Conservation (phyloP, 306 rosid genomes). For the Casuarina glauca region DNA sequence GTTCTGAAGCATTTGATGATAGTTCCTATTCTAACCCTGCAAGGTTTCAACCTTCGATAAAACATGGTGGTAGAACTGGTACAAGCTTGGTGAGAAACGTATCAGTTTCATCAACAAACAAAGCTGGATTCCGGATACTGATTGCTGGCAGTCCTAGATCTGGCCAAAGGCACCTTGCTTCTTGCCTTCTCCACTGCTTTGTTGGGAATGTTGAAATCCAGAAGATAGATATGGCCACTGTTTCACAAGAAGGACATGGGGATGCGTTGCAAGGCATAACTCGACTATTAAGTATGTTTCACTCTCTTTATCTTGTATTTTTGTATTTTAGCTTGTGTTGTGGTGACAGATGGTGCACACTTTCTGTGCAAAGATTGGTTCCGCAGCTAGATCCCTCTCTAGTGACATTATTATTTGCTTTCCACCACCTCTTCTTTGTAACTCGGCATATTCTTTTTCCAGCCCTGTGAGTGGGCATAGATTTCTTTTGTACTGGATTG, state of each 20-base stretch:
- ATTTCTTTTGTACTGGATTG: not conserved
- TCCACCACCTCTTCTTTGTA: constrained; percentile 4
- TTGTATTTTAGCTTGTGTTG: constrained; percentile 19
- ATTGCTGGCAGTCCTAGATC: constrained; percentile 75
- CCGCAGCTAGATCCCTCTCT: constrained; percentile 6
- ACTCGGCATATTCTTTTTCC: not conserved
- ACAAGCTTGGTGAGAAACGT: constrained; percentile 34
- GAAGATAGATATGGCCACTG: constrained; percentile 92
- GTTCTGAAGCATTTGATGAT: constrained; percentile 40
- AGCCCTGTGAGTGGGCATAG: not conserved
- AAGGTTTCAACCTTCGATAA: constrained; percentile 34
- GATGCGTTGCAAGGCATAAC: constrained; percentile 82
- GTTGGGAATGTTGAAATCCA: constrained; percentile 69
- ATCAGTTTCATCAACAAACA: constrained; percentile 43
- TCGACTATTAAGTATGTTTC: constrained; percentile 67
- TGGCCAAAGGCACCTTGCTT: constrained; percentile 94
- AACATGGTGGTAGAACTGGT: constrained; percentile 39
- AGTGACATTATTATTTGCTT: constrained; percentile 11
- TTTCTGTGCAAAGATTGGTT: constrained; percentile 9
- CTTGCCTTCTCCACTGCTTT: constrained; percentile 89
- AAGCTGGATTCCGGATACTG: constrained; percentile 71
- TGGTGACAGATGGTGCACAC: not conserved
- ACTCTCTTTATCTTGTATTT: constrained; percentile 23
- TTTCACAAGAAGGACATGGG: constrained; percentile 92
- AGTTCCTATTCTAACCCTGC: constrained; percentile 23